Conservation (phyloP, 345 rosid genomes). For the Gossypium sturtianum region DNA sequence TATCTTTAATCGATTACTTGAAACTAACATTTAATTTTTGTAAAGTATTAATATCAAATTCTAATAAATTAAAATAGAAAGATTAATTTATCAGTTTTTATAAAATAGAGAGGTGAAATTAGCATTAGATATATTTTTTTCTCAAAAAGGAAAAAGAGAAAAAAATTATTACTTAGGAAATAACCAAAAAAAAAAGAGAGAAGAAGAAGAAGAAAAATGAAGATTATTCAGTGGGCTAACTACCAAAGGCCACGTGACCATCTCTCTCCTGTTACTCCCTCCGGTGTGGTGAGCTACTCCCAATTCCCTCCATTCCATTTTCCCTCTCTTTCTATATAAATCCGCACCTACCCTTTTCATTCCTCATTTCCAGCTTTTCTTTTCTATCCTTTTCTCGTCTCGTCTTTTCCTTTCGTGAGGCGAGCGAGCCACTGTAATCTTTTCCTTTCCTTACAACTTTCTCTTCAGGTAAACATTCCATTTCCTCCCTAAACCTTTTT, state of each 20-base stretch:
- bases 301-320: not conserved
- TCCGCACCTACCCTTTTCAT: not conserved
- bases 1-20: no score
- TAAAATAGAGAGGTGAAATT: no score
- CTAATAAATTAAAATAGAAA: no score
- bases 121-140: no score
- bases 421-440: not conserved
- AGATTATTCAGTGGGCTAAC: constrained; percentile 28
- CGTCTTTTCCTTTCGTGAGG: constrained; percentile 3
- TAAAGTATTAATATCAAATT: no score
- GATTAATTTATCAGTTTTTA: no score
- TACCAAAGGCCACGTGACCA: constrained; percentile 42
- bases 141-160: no score
- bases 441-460: not conserved
- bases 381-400: not conserved
- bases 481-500: not conserved
- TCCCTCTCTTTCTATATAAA: constrained; percentile 17
- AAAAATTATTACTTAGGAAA: not conserved
- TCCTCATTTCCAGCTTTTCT: constrained; percentile 4
- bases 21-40: no score
- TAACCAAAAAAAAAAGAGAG: no score
- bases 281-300: constrained; percentile 5
- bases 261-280: constrained; percentile 10
- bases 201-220: not conserved
- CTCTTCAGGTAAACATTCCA: constrained; percentile 15